phyloP scores from a whole-genome alignment of 495 filamentous ascomycete species.

The Trypethelium eluteriae region DNA sequence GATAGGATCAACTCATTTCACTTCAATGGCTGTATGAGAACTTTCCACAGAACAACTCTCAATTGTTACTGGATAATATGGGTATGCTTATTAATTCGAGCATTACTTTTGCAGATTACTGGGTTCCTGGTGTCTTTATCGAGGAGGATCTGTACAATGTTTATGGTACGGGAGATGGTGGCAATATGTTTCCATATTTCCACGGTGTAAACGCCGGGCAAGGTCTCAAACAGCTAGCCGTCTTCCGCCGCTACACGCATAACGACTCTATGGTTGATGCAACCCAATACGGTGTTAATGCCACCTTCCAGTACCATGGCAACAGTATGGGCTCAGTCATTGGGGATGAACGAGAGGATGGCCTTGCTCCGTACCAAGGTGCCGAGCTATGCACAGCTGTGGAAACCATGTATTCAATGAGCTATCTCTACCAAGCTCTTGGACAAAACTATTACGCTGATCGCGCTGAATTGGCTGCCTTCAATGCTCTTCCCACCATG shows the following conservation, averaged over 20 bases:
- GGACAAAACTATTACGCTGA: constrained; percentile 51
- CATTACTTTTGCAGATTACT: constrained; percentile 43
- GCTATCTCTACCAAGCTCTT: constrained; percentile 34
- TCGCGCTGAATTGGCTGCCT: constrained; percentile 49
- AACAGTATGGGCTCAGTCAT: constrained; percentile 27
- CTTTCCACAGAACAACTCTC: constrained; percentile 34
- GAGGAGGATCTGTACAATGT: constrained; percentile 23
- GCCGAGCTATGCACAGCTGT: constrained; percentile 22
- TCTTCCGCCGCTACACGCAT: constrained; percentile 37
- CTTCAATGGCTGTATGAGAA: constrained; percentile 50
- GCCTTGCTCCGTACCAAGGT: constrained; percentile 27
- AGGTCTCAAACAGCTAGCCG: constrained; percentile 41
- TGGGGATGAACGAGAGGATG: constrained; percentile 30
- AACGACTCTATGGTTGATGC: constrained; percentile 38
- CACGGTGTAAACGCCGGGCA: constrained; percentile 47
- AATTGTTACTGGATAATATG: constrained; percentile 42
- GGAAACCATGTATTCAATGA: constrained; percentile 31
- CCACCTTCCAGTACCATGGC: constrained; percentile 44
- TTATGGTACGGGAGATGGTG: constrained; percentile 17
- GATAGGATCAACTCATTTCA: constrained; percentile 30
- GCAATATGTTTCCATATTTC: constrained; percentile 39
- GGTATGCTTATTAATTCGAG: constrained; percentile 37
- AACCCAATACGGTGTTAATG: constrained; percentile 41
- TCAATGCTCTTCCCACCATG: constrained; percentile 52
- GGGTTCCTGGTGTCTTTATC: constrained; percentile 35